Evolutionary conservation across 2,329 filamentous ascomycete species (phyloP), one percentile per base, ranked within the genome.

Genomic region (Fusarium penzigii): DNA sequence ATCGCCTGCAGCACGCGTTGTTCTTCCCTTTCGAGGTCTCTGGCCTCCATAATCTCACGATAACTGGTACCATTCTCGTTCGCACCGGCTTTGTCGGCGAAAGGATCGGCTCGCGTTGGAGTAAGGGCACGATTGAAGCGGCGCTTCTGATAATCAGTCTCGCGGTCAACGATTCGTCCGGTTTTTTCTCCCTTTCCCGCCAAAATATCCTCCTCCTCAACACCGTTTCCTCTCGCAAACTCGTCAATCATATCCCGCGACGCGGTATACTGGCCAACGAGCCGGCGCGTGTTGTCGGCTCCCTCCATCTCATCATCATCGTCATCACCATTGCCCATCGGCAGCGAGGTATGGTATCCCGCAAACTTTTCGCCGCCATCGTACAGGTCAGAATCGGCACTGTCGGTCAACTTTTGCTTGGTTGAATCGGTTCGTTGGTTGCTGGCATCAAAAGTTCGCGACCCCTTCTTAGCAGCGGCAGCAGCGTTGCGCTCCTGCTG

Each of bases 121-220:
- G 91, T 94, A 57, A 97, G 79, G 47, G 84, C 86, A 56, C 94
- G 91, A 70, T 96, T 87, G 72, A 96, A 95, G 53, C 92, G 86
- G 61, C 92, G 90, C 75, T 96, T 96, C 75, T 99, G 95, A 70
- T 99, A 99, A 68, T 97, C 93, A 58, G 92, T 95, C 78, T 97
- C 93, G 66, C 94, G 88, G 69, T 95, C 93, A 55, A 87, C 81
- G 68, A 99, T 97, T 65, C 93, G 87, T 52, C 89, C 92, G 70
- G 91, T 90, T 75, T 93, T 90, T 78, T 97, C 94, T 62, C 84
- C 82, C 62, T 87, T 85, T 42, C 88, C 89, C 46, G 92, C 81
- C 57, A 99, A 79, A 7, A 93, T 87, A 66, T 99, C 95, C 53
- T 93, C 91, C 74, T 97, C 93, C 70, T 96, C 93, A 25, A 93